Evolutionary conservation across 495 filamentous ascomycete species (phyloP), one percentile per base, ranked within the genome.

Genomic region (Articulospora tetracladia): DNA sequence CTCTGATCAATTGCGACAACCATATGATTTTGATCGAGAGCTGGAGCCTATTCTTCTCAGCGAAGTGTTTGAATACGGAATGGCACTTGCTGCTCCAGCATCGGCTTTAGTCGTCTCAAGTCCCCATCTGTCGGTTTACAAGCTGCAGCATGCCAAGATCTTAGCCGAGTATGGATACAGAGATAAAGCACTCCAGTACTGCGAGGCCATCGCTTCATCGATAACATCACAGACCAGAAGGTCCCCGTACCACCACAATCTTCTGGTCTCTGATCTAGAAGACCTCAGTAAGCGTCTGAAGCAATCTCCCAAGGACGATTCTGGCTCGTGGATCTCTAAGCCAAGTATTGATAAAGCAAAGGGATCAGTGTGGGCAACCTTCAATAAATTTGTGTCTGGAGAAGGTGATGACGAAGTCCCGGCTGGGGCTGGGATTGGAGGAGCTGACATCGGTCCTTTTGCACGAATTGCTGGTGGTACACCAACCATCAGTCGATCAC

Each of bases 291-390:
- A 86, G 55, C 83, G 94, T 23, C 77, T 98, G 39, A 89, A 85
- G 53, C 90, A 93, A 72, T 89, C 92, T 2, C 89, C 91, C 23
- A 89, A 85, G 61, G 91, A 94, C 61, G 79, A 79, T 48, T 75
- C 75, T 10, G 74, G 72, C 54, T 82, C 78, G 1, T 97, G 92
- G 91, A 92, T 98, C 41, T 89, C 91, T 0, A 94, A 91, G 70
- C 90, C 95, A 13, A 97, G 86, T 72, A 93, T 97, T 81, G 92
- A 94, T 69, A 96, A 92, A 68, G 90, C 98, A 0, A 95, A 91
- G 17, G 88, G 84, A 48, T 88, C 86, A 17, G 83, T 97, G 70
- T 93, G 89, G 85, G 88, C 86, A 53, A 90, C 86, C 28, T 96
- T 99, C 74, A 97, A 89, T 69, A 96, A 89, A 59, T 98, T 98